Evolutionary conservation across 805 yeast genomes (phyloP).

Genomic region (Yarrowia sp.): DNA sequence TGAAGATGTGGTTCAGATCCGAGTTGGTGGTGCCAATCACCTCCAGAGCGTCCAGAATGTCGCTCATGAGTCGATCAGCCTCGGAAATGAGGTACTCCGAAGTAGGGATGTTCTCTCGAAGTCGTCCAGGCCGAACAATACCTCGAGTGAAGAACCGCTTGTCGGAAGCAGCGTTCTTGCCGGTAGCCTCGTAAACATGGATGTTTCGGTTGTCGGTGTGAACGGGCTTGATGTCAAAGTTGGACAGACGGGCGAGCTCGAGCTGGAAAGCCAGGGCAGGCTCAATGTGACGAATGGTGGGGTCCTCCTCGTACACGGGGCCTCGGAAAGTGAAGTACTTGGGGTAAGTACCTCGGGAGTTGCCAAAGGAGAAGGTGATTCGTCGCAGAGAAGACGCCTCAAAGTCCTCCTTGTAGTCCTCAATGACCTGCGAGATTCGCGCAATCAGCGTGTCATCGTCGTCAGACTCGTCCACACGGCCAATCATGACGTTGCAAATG

Average conservation of each 20-base stretch:
- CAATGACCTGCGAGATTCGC: conserved; percentile 62
- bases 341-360: conserved; percentile 83
- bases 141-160: conserved; percentile 97
- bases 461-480: conserved; percentile 68
- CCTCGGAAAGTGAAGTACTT: conserved; percentile 94
- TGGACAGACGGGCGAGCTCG: conserved; percentile 89
- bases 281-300: conserved; percentile 94
- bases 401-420: conserved; percentile 68
- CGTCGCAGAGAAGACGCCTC: conserved; percentile 78
- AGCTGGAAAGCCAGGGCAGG: conserved; percentile 98
- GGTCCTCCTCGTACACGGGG: conserved; percentile 80
- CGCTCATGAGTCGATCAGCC: conserved; percentile 93
- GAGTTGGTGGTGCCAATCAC: conserved; percentile 92
- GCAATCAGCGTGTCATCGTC: conserved; percentile 66
- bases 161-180: conserved; percentile 89
- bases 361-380: conserved; percentile 85
- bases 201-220: conserved; percentile 96
- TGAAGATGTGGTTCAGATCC: conserved; percentile 94
- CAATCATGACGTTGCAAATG: conserved; percentile 77
- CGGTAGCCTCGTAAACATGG: conserved; percentile 95
- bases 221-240: conserved; percentile 91
- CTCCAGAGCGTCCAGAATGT: conserved; percentile 91
- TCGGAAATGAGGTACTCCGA: conserved; percentile 94
- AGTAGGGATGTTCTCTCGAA: conserved; percentile 88
- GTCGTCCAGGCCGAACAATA: conserved; percentile 91